Evolutionary conservation across 2,329 filamentous ascomycete genomes (phyloP), one percentile per base, ranked within the genome.

Genomic region (Alternaria sp.): DNA sequence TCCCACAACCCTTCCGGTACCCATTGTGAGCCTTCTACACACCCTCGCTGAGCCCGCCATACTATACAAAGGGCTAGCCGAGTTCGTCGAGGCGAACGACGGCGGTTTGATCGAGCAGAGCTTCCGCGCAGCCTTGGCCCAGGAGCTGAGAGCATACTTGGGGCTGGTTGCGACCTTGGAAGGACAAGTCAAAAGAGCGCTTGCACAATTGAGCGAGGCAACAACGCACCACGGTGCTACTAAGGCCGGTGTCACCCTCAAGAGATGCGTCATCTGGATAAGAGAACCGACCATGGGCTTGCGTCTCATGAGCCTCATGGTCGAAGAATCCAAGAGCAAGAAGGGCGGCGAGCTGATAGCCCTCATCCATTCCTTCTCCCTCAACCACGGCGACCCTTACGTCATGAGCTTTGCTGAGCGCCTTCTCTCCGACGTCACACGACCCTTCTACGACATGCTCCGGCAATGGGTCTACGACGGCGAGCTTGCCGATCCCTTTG

Each of bases 391-490:
- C 41, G 95, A 99, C 67, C 95, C 95, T 0, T 93, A 97, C 65
- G 95, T 99, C 26, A 91, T 91, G 62, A 89, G 89, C 0, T 98
- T 98, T 80, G 95, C 95, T 0, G 94, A 98, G 77, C 88, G 94
- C 24, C 83, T 99, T 28, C 84, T 99, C 5, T 85, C 85, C 5
- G 91, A 94, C 70, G 91, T 99, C 53, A 97, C 95, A 1, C 85
- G 91, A 14, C 96, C 96, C 0, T 99, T 99, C 74, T 99, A 99
- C 76, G 92, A 96, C 70, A 97, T 99, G 81, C 83, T 99, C 53
- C 88, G 93, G 54, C 90, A 92, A 69, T 99, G 95, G 95, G 97
- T 99, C 50, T 99, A 99, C 73, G 94, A 99, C 71, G 95, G 95
- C 60, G 96, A 99, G 80, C 84, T 99, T 13, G 93, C 92, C n/a